phyloP scores from a whole-genome alignment of 1,139 yeast genomes.

The Hemisphaericaspora xylofermentans region DNA sequence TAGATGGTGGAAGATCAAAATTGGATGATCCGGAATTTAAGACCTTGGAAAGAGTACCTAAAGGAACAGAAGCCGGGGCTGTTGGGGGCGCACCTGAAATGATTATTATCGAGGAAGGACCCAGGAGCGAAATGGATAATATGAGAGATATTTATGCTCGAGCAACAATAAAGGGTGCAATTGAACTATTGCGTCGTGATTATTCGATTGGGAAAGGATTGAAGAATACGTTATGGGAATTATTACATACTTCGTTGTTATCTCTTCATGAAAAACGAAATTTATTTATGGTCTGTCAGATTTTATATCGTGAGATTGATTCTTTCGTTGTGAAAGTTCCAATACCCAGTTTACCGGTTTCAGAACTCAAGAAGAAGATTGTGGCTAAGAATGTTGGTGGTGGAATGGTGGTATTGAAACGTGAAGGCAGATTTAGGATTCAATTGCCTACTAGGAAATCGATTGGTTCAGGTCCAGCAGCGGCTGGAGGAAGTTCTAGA shows the following conservation, averaged over 20 bases:
- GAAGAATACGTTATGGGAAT: conserved; percentile 62
- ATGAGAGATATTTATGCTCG: conserved; percentile 47
- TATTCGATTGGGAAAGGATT: conserved; percentile 66
- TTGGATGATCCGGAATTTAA: conserved; percentile 62
- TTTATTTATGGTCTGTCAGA: conserved; percentile 62
- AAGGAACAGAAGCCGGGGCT: not conserved
- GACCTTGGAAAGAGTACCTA: conserved; percentile 28
- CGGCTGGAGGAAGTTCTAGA: conserved; percentile 10
- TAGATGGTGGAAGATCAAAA: conserved; percentile 54
- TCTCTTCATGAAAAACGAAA: conserved; percentile 61
- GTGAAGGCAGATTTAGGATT: conserved; percentile 48
- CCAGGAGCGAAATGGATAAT: conserved; percentile 39
- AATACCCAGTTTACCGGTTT: conserved; percentile 54
- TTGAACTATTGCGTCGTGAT: conserved; percentile 64
- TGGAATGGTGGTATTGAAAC: conserved; percentile 42
- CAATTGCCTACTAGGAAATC: conserved; percentile 31
- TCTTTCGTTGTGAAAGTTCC: conserved; percentile 59
- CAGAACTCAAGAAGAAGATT: conserved; percentile 57
- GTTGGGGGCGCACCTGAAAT: conserved; percentile 26
- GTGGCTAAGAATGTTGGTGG: conserved; percentile 53
- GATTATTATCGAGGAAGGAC: conserved; percentile 53
- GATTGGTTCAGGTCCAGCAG: conserved; percentile 7
- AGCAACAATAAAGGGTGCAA: conserved; percentile 58
- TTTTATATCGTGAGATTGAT: conserved; percentile 66
- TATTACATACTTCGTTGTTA: conserved; percentile 60